Base-by-base conservation (phyloP, 192 early-diverging fungal species). In the Umbelopsis sp. region DNA sequence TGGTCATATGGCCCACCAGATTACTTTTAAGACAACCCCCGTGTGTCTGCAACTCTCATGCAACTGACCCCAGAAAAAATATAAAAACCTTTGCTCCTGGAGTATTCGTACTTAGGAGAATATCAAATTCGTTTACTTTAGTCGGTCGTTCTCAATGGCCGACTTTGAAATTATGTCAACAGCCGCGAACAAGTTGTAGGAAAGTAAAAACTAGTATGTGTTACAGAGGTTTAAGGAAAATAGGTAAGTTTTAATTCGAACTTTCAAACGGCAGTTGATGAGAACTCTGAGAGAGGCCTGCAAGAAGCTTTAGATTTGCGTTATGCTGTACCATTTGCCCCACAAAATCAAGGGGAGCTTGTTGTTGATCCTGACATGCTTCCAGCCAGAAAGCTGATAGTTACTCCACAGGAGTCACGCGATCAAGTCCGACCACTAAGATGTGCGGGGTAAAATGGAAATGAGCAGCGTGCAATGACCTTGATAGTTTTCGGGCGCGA, bases 181-280 rank as follows among this genome's bases (percentile, higher is more conserved):
- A 41, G n/a, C 30, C 21, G 16, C 46, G 23, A 10, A 47, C 25
- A 67, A 67, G 16, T 18, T 18, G 4, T n/a, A 67, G 15, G 13
- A 16, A 5, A 25, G 18, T 18, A 46, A 25, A 25, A 46, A 49
- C 21, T 20, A 46, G n/a, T 5, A 16, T 44, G 37, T 58, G 44
- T 27, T 58, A 64, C 49, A 18, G 18, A 53, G 51, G 51, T 52
- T 23, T 52, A 46, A 67, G 27, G 27, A 30, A 67, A 67, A 46
- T 4, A 41, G 37, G 37, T 41, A 41, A 41, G 37, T 10, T 41
- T 30, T 10, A 41, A 41, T 10, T 41, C 37, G 10, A 6, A 41
- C 37, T 41, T 41, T 41, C 37, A 6, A 10, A 6, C 37, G 6
- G 5, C 37, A 41, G 10, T 9, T n/a, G 48, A 47, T 67, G 46